phyloP scores from a whole-genome alignment of 352 stramenopile genomes.

The Phytophthora sp. region DNA sequence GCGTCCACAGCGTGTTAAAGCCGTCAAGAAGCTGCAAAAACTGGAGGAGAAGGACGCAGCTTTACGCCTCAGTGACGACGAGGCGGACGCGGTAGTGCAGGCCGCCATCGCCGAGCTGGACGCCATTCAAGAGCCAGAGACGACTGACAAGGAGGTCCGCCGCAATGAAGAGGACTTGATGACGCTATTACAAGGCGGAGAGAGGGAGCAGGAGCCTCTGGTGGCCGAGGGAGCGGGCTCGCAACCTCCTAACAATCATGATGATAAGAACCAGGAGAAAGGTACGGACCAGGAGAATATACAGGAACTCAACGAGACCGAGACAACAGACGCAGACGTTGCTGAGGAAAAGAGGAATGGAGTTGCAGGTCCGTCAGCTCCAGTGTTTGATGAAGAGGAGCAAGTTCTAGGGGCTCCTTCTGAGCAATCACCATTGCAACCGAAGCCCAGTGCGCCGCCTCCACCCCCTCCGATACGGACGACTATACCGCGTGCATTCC shows the following conservation, averaged over 20 bases:
- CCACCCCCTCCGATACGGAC: constrained; percentile 14
- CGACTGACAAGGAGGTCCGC: constrained; percentile 51
- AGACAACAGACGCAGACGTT: too few species aligned
- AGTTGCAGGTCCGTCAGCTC: constrained; percentile 36
- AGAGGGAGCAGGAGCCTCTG: constrained; percentile 23
- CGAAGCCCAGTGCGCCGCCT: constrained; percentile 25
- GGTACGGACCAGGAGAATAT: background rate
- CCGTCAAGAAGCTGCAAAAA: constrained; percentile 10
- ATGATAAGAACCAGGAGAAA: constrained; percentile 3
- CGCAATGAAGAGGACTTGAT: constrained; percentile 69
- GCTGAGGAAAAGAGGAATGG: background rate
- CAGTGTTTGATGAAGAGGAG: constrained; percentile 31
- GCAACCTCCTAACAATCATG: constrained; percentile 27
- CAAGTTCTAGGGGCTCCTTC: background rate
- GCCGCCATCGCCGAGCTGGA: constrained; percentile 25
- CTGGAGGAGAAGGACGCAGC: background rate
- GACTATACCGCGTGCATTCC: constrained; percentile 35
- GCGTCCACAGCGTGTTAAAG: constrained; percentile 13
- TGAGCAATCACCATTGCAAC: constrained; percentile 12
- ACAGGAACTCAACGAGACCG: background rate
- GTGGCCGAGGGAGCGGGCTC: constrained; percentile 30
- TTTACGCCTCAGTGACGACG: constrained; percentile 12
- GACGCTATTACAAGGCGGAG: constrained; percentile 41
- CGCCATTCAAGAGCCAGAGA: constrained; percentile 11
- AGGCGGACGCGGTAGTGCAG: constrained; percentile 11